Evolutionary conservation across 768 basidiomycete species (phyloP).

Genomic region (Gyrodon lividus): DNA sequence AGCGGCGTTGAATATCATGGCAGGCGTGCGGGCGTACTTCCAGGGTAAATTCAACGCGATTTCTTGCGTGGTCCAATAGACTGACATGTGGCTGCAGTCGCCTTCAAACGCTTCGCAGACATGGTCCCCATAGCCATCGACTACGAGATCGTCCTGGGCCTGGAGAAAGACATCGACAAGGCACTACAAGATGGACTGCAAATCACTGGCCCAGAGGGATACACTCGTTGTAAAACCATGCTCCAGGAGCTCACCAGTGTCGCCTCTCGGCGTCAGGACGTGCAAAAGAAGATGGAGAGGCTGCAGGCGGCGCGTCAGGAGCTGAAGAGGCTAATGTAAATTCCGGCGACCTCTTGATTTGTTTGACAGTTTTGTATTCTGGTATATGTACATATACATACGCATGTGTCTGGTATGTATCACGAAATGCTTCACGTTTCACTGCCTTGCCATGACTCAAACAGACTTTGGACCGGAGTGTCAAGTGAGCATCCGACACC

Average conservation of each 20-base stretch:
- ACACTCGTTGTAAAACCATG: conserved; percentile 45
- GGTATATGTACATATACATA: too few species aligned
- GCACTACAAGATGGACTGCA: conserved; percentile 47
- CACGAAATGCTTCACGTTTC: too few species aligned
- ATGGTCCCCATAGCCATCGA: conserved; percentile 39
- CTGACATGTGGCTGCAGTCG: conserved; percentile 31
- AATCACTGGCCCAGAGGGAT: conserved; percentile 46
- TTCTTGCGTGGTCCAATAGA: background rate
- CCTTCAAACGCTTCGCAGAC: conserved; percentile 42
- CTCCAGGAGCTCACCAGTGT: conserved; percentile 48
- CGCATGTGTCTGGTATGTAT: too few species aligned
- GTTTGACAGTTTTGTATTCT: too few species aligned
- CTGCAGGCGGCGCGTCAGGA: conserved; percentile 44
- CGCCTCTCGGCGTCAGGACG: conserved; percentile 45
- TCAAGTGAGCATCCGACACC: too few species aligned
- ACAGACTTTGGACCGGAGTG: too few species aligned
- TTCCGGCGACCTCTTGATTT: too few species aligned
- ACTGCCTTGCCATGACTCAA: too few species aligned
- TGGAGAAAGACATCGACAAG: conserved; percentile 43
- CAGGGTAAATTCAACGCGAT: conserved; percentile 44
- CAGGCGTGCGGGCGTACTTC: conserved; percentile 65
- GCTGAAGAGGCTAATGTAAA: conserved; percentile 15
- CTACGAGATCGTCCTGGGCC: conserved; percentile 37
- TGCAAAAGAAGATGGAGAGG: conserved; percentile 51
- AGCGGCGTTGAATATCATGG: conserved; percentile 61